Base-by-base conservation (phyloP, 2,329 filamentous ascomycete genomes). In the Phialocephala sp. region DNA sequence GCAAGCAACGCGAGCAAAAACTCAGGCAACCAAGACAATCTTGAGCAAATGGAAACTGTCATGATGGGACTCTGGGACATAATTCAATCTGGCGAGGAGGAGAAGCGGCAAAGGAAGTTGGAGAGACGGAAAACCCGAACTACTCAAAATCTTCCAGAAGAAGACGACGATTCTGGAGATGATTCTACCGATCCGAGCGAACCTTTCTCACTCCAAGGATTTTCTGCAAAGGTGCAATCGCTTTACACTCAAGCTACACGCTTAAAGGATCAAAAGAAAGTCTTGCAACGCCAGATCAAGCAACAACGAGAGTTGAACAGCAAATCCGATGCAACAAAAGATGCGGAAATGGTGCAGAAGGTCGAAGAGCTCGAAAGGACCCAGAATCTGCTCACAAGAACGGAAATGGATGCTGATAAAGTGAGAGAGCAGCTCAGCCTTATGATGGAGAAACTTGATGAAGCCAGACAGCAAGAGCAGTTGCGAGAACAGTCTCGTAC, bases 271-370 rank as follows among this genome's bases (percentile, higher is more conserved):
- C 94, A 98, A 76, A 96, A 97, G 76, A 87, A 88, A 58, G 94
- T 97, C 24, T 84, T 98, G 9, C 91, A 94, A 74, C 88, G 93
- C 52, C 94, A 98, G 77, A 94, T 97, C 74, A 94, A 97, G 80
- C 94, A 98, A 76, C 94, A 98, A 79, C 91, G 94, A 65, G 93
- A 97, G 75, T 85, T 97, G 64, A 97, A 97, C 79, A 93, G 85
- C 80, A 94, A 94, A 75, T 93, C 92, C 0, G 93, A 97, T 70
- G 83, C 86, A 22, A 85, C 89, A 67, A 87, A 89, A 73, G 89
- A 91, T 71, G 84, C 84, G 47, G 86, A 91, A 68, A 77, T 91
- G n/a, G 81, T 84, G 27, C 77, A 81, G 57, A 88, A 86, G 72
- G 80, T 83, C 61, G 83, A 85, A 18, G 84, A 89, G 70, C 75